These are phyloP conservation scores for Firmiana major DNA, from an alignment of 345 rosid species.

Conservation along the genomic window DNA sequence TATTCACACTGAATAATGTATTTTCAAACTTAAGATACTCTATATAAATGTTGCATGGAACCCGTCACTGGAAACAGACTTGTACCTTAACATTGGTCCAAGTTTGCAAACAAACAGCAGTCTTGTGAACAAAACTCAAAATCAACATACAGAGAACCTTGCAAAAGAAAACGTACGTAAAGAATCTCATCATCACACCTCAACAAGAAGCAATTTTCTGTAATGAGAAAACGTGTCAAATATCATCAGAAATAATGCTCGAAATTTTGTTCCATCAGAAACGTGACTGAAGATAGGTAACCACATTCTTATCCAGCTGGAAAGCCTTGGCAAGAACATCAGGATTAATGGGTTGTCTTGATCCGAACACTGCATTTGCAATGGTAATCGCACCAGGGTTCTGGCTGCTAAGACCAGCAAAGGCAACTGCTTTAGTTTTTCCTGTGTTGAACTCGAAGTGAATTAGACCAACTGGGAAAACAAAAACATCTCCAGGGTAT, in stretches of 20 bases:
- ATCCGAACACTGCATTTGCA: not conserved
- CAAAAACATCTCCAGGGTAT: not conserved
- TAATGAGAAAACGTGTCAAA: not conserved
- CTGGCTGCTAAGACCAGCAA: constrained; percentile 7
- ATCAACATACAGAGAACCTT: not conserved
- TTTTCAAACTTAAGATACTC: no score
- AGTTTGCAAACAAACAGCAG: no score
- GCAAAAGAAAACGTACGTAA: not conserved
- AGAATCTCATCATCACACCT: not conserved
- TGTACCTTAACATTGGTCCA: no score
- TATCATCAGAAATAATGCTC: not conserved
- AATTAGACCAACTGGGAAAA: not conserved
- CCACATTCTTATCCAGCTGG: not conserved
- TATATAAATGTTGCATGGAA: no score
- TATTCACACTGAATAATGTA: not conserved
- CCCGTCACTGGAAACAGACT: not conserved
- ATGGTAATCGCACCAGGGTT: constrained; percentile 1
- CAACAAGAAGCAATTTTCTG: not conserved
- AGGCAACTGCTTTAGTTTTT: not conserved
- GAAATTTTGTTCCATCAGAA: not conserved
- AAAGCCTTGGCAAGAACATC: constrained; percentile 4
- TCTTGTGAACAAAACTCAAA: not conserved
- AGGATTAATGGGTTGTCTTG: not conserved
- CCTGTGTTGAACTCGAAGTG: not conserved
- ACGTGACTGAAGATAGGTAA: not conserved